These are phyloP conservation scores for Penicillium argentinense DNA, from an alignment of 495 filamentous ascomycete genomes.

Conservation along the genomic window DNA sequence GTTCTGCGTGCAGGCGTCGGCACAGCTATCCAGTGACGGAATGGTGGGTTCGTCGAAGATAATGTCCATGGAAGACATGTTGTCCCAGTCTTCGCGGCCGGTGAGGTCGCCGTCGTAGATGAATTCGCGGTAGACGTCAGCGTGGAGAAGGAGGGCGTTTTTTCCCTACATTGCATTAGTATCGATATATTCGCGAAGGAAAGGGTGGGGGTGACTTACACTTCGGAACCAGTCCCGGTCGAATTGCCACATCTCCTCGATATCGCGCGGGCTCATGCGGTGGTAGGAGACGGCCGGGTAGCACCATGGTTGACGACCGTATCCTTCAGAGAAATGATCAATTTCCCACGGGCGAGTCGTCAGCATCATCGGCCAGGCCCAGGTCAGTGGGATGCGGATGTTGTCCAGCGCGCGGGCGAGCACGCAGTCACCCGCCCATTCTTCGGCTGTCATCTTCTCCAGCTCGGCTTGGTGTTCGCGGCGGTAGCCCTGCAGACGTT, in stretches of 20 bases:
- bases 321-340: conserved; percentile 40
- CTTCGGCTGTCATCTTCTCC: conserved; percentile 27
- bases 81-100: conserved; percentile 34
- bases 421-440: conserved; percentile 41
- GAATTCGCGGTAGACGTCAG: conserved; percentile 32
- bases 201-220: background rate
- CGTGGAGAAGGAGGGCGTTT: conserved; percentile 30
- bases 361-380: conserved; percentile 44
- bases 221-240: conserved; percentile 45
- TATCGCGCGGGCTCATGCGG: conserved; percentile 44
- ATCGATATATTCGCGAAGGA: background rate
- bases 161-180: conserved; percentile 14
- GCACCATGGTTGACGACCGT: conserved; percentile 48
- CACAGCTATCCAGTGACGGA: conserved; percentile 33
- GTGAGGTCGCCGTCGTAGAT: conserved; percentile 20
- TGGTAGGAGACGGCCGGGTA: conserved; percentile 50
- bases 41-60: conserved; percentile 19
- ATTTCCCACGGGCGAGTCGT: conserved; percentile 33
- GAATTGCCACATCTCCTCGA: conserved; percentile 43
- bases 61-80: conserved; percentile 22
- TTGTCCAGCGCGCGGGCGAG: conserved; percentile 42
- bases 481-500: conserved; percentile 19
- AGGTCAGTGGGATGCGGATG: conserved; percentile 30
- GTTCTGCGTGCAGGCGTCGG: conserved; percentile 36
- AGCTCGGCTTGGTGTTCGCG: conserved; percentile 19